These are phyloP conservation scores for Hibiscus trionum DNA, from an alignment of 345 rosid species.

Conservation along the genomic window DNA sequence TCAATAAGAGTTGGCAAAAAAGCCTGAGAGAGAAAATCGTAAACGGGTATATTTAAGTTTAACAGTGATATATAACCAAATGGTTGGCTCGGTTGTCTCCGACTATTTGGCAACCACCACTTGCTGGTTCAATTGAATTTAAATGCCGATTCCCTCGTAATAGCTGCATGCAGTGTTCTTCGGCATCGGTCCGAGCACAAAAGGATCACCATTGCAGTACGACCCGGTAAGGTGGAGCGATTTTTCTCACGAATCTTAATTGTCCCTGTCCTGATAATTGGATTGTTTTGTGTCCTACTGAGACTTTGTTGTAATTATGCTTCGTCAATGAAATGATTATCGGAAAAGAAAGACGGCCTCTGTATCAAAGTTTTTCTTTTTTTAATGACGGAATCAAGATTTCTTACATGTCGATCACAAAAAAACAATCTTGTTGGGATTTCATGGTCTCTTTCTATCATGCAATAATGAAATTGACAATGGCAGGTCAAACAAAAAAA, in stretches of 20 bases:
- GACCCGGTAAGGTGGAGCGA: conserved; percentile 72
- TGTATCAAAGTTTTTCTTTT: no score
- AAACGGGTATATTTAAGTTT: conserved; percentile 10
- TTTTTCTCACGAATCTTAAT: conserved; percentile 34
- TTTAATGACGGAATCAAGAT: no score
- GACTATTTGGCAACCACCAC: conserved; percentile 64
- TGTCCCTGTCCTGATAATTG: no score
- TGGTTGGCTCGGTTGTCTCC: background rate
- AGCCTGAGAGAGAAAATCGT: background rate
- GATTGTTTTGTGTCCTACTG: no score
- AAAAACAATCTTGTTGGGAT: no score
- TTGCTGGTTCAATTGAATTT: conserved; percentile 87
- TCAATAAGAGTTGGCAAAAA: background rate
- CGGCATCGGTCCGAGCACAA: conserved; percentile 87
- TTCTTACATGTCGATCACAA: no score
- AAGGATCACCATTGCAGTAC: conserved; percentile 83
- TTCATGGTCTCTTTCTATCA: no score
- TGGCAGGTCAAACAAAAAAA: no score
- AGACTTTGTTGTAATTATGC: no score
- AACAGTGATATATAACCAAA: conserved; percentile 5
- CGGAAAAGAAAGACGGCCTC: no score
- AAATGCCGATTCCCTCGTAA: conserved; percentile 75
- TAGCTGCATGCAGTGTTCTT: conserved; percentile 89
- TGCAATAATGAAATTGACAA: no score
- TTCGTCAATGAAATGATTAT: no score